Conservation (phyloP, 331 rosid species). For the Telfairia occidentalis region DNA sequence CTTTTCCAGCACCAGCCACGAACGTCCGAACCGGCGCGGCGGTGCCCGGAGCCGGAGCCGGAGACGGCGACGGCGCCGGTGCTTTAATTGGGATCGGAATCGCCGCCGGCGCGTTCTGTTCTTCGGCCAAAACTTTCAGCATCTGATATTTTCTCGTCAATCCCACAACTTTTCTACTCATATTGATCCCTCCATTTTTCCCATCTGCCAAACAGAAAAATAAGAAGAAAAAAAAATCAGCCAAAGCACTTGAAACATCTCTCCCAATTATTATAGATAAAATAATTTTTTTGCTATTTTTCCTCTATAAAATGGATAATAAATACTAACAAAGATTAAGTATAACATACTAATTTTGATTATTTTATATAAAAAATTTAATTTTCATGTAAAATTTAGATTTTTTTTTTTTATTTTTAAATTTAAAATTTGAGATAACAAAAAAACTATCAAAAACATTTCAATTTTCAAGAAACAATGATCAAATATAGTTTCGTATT, state of each 20-base stretch:
- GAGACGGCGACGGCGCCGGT: constrained; percentile 15
- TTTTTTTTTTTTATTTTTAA: too few species aligned
- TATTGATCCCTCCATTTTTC: constrained; percentile 18
- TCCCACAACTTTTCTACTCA: constrained; percentile 40
- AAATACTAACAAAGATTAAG: not conserved
- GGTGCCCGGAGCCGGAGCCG: not conserved
- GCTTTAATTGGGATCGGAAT: constrained; percentile 16
- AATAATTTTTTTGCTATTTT: too few species aligned
- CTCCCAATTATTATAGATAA: too few species aligned
- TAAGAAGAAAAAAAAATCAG: not conserved
- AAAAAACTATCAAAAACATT: too few species aligned
- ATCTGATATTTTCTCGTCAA: constrained; percentile 16
- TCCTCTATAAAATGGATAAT: too few species aligned
- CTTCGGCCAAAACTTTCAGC: constrained; percentile 10
- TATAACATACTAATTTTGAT: not conserved
- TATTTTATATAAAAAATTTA: too few species aligned
- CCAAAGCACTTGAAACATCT: too few species aligned
- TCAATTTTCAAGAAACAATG: too few species aligned
- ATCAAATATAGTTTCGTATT: too few species aligned
- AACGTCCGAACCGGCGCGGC: not conserved
- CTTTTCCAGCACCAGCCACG: not conserved
- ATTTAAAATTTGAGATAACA: too few species aligned
- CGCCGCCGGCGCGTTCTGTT: not conserved
- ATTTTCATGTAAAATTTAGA: too few species aligned
- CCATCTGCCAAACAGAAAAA: constrained; percentile 32